Base-by-base conservation (phyloP, 805 yeast genomes). In the Blastobotrys terrestris region DNA sequence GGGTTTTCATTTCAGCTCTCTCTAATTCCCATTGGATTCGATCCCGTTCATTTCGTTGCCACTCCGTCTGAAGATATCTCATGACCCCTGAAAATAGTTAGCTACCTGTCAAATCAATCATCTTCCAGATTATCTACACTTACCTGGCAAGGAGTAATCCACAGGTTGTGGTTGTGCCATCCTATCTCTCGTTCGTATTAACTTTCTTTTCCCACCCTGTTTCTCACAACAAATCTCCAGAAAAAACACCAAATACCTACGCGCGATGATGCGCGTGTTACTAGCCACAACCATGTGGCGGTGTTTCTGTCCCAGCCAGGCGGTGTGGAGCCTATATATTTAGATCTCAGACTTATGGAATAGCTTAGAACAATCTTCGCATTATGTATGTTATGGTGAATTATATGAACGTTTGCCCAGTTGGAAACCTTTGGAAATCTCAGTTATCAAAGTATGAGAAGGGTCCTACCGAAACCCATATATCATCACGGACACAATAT, bases 11-110 rank as follows among this genome's bases (percentile, higher is more conserved):
- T 60, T 81, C 85, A 16, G 81, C 79, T 39, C 77, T 70, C 61
- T 81, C 85, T 49, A 80, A 67, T 54, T 77, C 82, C 83, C 84
- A 81, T 44, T 76, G 77, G 50, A 81, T 78, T 49, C 83, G 69
- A 58, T 79, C 81, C 51, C 80, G 75, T 62, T 82, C 86, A 63
- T 77, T 79, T 54, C 74, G 75, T 51, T 82, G 80, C 75, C 81
- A 81, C 59, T 82, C 85, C 20, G 77, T 69, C 62, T 82, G 86
- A 60, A 82, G 71, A 56, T 77, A 82, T 60, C 79, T 77, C 80
- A 82, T 79, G 31, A 82, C 81, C 49, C 86, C 85, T 44, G 74
- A 72, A 41, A 49, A 49, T 26, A 54, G 31, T 41, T 52, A 14
- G 40, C 22, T 45, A 19, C 19, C 44, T 18, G 22, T 46, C 35